Evolutionary conservation across 345 rosid species (phyloP).

Genomic region (Moringa oleifera): DNA sequence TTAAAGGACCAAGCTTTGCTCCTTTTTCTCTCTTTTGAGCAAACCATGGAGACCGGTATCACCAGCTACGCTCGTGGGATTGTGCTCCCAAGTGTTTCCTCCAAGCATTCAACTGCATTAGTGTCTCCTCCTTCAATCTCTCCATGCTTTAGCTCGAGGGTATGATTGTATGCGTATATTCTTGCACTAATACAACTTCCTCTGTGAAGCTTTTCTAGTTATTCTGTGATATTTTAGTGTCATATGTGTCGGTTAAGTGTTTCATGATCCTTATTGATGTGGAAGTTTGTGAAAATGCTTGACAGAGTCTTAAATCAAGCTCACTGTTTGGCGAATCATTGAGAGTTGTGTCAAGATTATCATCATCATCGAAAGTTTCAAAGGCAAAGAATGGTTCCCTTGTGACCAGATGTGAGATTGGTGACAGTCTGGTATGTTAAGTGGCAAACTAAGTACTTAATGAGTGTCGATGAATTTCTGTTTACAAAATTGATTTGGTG

Average conservation of each 20-base stretch:
- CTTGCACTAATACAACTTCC: too few relatives aligned
- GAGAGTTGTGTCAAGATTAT: conserved; percentile 43
- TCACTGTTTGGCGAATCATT: conserved; percentile 76
- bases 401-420: conserved; percentile 80
- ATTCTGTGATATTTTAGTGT: too few relatives aligned
- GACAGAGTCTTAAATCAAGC: conserved; percentile 40
- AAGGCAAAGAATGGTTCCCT: conserved; percentile 46
- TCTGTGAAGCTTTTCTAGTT: background rate
- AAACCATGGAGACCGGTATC: conserved; percentile 63
- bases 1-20: background rate
- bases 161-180: conserved; percentile 7
- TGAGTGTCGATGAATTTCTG: too few relatives aligned
- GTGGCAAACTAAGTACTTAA: too few relatives aligned
- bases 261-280: background rate
- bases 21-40: background rate
- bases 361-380: conserved; percentile 39
- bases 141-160: conserved; percentile 64
- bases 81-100: conserved; percentile 55
- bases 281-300: too few relatives aligned
- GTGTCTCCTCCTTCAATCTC: conserved; percentile 52
- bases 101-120: conserved; percentile 61
- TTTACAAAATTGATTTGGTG: too few relatives aligned
- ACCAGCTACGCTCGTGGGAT: conserved; percentile 63
- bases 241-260: too few relatives aligned
- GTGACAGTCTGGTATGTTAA: conserved; percentile 97